Percentiles rank a stretch among this genome's conserved stretches.
Evolutionary conservation across 1,139 yeast species (phyloP).

Genomic region (Yamadazyma conglobata): DNA sequence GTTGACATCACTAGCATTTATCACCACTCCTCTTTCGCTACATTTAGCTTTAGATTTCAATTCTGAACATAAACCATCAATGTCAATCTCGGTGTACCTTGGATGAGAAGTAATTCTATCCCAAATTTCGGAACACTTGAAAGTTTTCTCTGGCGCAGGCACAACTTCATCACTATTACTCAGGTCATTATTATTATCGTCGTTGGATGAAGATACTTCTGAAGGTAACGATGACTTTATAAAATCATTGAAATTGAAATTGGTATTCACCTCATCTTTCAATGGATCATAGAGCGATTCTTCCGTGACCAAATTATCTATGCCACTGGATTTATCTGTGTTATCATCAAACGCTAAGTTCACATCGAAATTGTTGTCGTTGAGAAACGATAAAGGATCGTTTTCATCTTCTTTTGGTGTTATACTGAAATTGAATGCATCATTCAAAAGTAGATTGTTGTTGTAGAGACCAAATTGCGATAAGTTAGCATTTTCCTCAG

Average conservation of each 20-base stretch:
- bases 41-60: constrained; percentile 93
- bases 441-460: constrained; percentile 29
- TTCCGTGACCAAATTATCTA: constrained; percentile 50
- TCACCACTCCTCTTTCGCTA: constrained; percentile 85
- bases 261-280: constrained; percentile 16
- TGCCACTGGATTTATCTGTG: constrained; percentile 22
- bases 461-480: constrained; percentile 22
- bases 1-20: constrained; percentile 76
- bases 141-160: constrained; percentile 38
- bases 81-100: constrained; percentile 85
- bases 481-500: constrained; percentile 1
- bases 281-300: constrained; percentile 70
- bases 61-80: constrained; percentile 88
- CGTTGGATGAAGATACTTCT: constrained; percentile 4
- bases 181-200: constrained; percentile 2
- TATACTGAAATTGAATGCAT: constrained; percentile 20
- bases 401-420: constrained; percentile 12
- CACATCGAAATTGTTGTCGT: constrained; percentile 49
- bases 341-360: constrained; percentile 42
- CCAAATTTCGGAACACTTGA: constrained; percentile 88
- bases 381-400: constrained; percentile 46
- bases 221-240: constrained; percentile 25
- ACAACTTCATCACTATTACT: constrained; percentile 26
- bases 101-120: constrained; percentile 94
- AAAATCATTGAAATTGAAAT: constrained; percentile 38